Evolutionary conservation across 176 grass and related monocot genomes (phyloP), one percentile per base, ranked within the genome.

Genomic region (Calamus simplicifolius): DNA sequence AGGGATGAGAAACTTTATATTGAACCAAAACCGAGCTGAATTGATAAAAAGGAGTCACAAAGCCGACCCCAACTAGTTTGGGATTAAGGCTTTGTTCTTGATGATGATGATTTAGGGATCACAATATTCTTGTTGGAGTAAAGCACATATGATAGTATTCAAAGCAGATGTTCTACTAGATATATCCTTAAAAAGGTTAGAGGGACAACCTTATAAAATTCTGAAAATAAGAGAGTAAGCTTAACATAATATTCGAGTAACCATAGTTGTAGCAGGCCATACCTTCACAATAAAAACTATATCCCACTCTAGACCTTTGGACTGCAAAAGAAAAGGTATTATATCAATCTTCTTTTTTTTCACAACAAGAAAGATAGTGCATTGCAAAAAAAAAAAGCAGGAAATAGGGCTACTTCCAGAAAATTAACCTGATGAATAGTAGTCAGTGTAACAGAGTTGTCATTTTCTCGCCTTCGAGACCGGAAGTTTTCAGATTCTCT

Each of bases 301-400:
- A 87, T 95, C 91, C 91, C 91, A 90, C 71, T 95, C 91, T 75
- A 95, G 64, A 81, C 91, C 91, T 87, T 95, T 95, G 60, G 91
- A 89, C 91, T 95, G 69, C 69, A 85, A 74, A 76, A 64, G 51
- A 19, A 89, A 75, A 60, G 31, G 62, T 26, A 64, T 49, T 68
- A 65, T 23, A 58, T 50, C 27, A 14, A 59, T 51, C 19, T n/a
- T n/a, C n/a, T n/a, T n/a, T n/a, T n/a, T n/a, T 59, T 59, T 16
- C 2, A 57, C 10, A 1, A 29, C 30, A 43, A 43, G 12, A 43
- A 43, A 2, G 12, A 43, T 43, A 43, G 2, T 12, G 12, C 12
- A 43, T 43, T 43, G 58, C 15, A n/a, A n/a, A n/a, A n/a, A 14
- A 30, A 50, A 29, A n/a, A 2, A 59, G 23, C 15, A 55, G 65